Base-by-base conservation (phyloP, 2,329 filamentous ascomycete species). In the Fusarium pilosicola region DNA sequence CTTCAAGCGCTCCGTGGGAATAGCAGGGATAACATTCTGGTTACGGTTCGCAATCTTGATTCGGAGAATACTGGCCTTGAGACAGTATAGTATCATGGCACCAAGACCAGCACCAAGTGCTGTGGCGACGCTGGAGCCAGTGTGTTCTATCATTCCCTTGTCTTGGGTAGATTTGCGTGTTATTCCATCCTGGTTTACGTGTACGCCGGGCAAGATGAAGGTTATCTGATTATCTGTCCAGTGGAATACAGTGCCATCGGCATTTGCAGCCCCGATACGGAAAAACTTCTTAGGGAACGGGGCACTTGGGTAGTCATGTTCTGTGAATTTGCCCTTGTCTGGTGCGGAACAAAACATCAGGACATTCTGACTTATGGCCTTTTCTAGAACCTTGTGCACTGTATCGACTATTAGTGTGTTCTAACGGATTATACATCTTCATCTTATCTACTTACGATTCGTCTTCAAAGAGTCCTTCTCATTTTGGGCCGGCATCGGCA, bases 311-410 rank as follows among this genome's bases (percentile, higher is more conserved):
- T 62, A 62, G 15, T 57, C 49, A 11, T 6, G 2, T 1, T 22
- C 49, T 9, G 51, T 57, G 5, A 62, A 62, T 5, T 62, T 62
- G 17, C 60, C 60, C 15, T 62, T 38, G 24, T 62, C 60, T 7
- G 60, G 60, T 7, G 60, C 51, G 2, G 49, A 62, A 7, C 60
- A 62, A 46, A 62, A 62, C 34, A 62, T 41, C 22, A 41, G n/a
- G 13, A 41, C 39, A 13, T 41, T 41, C 15, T 8, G 15, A 9
- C 15, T 9, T 36, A 36, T 17, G 15, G 34, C 34, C 9, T 17
- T 36, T 9, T 36, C 6, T 17, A 36, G 34, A 36, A 36, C 34
- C 8, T 17, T 17, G 15, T 36, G 34, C 15, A 36, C 34, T 36
- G 34, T 17, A 36, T 17, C 34, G 10, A 46, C 42, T 30, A 30